Base-by-base conservation (phyloP, 768 basidiomycete genomes). In the Roridomyces roridus region DNA sequence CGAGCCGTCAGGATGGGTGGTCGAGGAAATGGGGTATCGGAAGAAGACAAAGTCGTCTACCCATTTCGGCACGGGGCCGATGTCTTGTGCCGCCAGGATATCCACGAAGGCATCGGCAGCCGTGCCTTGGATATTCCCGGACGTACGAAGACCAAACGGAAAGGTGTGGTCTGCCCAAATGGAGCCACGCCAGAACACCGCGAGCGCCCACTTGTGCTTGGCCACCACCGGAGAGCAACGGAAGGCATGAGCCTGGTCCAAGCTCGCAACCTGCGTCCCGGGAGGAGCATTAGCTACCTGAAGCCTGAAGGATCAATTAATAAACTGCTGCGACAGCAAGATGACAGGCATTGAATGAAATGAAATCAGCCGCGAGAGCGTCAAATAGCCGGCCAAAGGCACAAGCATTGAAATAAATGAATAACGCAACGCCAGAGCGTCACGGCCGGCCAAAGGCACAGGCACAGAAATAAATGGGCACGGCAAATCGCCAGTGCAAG, bases 21-120 rank as follows among this genome's bases (percentile, higher is more conserved):
- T 20, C 18, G 24, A 46, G 6, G 17, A 11, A 15, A 39, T 61
- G 36, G 57, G 68, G 54, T 49, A 65, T 45, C 65, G 57, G 17
- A 69, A 67, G 37, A 64, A 51, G 12, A 43, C 45, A 47, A 68
- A 69, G 43, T 74, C 69, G 42, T 73, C 72, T 3, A 66, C 71
- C 63, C 66, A 72, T 45, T 72, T 74, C 18, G 57, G 25, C 9
- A 66, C 40, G 5, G 51, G 60, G 14, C 26, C 11, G 35, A 70
- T 46, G 8, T 51, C 59, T 9, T 55, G 21, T 18, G 46, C n/a
- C 8, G 53, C 37, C 26, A 46, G 28, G 28, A 46, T 18, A 46
- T 46, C 45, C 5, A 46, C 45, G 28, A 46, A 46, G 5, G 45
- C 45, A 26, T 46, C 45, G 25, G 45, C 45, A 8, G n/a, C 45